Conservation (phyloP, 2,329 filamentous ascomycete species). For the Chaetomiaceae sp. region DNA sequence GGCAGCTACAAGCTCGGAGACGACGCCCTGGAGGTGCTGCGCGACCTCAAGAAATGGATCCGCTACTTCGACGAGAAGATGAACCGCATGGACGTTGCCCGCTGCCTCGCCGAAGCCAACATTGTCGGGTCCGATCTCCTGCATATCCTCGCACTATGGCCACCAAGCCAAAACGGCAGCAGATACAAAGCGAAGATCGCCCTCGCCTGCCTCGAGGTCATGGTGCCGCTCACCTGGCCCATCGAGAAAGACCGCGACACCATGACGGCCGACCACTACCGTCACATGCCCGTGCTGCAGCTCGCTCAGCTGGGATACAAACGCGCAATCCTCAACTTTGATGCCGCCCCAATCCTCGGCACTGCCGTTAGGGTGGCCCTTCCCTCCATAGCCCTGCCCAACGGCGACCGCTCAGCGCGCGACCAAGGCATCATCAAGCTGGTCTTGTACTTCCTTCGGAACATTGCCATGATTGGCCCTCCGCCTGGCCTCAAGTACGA, state of each 20-base stretch:
- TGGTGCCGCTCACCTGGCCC: constrained; percentile 93
- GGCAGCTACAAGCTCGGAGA: constrained; percentile 88
- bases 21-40: constrained; percentile 84
- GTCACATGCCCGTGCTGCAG: constrained; percentile 84
- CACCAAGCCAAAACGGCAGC: constrained; percentile 66
- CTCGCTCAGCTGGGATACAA: constrained; percentile 89
- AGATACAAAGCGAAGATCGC: constrained; percentile 74
- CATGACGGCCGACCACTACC: constrained; percentile 89
- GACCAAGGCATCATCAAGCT: constrained; percentile 93
- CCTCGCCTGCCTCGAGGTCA: constrained; percentile 80
- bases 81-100: constrained; percentile 89
- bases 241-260: constrained; percentile 72
- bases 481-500: constrained; percentile 69
- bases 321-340: constrained; percentile 77
- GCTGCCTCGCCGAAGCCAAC: constrained; percentile 88
- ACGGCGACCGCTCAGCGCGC: constrained; percentile 68
- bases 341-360: constrained; percentile 70
- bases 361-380: constrained; percentile 76
- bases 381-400: constrained; percentile 76
- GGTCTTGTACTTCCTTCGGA: constrained; percentile 82
- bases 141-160: constrained; percentile 81
- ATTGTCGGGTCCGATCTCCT: constrained; percentile 85
- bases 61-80: constrained; percentile 90
- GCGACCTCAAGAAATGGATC: constrained; percentile 93
- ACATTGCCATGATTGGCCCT: constrained; percentile 78